Conservation (phyloP, 768 basidiomycete species). For the Tulasnella sp. region DNA sequence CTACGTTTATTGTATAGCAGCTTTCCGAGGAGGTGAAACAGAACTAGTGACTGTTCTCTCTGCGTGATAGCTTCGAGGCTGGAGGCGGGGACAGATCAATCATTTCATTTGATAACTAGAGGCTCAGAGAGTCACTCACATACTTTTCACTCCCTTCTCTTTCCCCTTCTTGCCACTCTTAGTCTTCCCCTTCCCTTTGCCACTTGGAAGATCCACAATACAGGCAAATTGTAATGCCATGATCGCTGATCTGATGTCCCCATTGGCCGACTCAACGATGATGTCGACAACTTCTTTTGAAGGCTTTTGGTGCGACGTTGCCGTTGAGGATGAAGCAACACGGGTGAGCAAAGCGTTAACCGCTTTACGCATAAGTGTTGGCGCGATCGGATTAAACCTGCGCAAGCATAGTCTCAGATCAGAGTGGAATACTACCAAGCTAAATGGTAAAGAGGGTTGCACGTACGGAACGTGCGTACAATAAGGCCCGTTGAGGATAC, state of each 20-base stretch:
- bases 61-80: conserved; percentile 64
- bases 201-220: conserved; percentile 29
- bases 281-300: conserved; percentile 60
- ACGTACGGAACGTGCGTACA: conserved; percentile 72
- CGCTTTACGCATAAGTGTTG: conserved; percentile 72
- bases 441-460: conserved; percentile 1
- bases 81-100: too few species aligned
- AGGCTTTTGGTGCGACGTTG: conserved; percentile 29
- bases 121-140: conserved; percentile 24
- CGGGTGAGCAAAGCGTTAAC: conserved; percentile 46
- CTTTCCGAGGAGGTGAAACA: conserved; percentile 92
- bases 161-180: conserved; percentile 20
- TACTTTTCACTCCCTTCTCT: conserved; percentile 23
- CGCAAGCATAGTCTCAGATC: neutral
- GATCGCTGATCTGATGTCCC: conserved; percentile 87
- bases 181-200: conserved; percentile 20
- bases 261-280: conserved; percentile 69
- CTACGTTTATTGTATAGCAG: conserved; percentile 90
- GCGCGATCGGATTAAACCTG: conserved; percentile 88
- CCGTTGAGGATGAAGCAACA: conserved; percentile 32
- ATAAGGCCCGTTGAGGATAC: conserved; percentile 56
- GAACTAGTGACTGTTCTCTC: conserved; percentile 70
- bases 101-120: neutral
- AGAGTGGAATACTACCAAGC: neutral
- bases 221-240: conserved; percentile 88